phyloP scores from a whole-genome alignment of 371 early-diverging fungal genomes.

The Syncephalastrum racemosum region DNA sequence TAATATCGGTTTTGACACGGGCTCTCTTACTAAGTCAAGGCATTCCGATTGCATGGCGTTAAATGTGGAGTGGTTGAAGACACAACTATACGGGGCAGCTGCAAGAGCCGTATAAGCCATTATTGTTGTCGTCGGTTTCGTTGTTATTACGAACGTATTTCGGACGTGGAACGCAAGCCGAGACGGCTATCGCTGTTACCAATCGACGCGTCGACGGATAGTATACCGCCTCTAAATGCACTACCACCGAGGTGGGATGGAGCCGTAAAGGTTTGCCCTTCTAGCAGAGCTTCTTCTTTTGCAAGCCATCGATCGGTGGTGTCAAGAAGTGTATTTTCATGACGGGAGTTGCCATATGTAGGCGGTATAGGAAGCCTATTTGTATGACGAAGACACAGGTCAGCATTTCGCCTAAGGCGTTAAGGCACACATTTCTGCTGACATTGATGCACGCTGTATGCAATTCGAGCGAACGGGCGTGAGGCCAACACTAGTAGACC shows the following conservation, averaged over 20 bases:
- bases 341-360: neutral
- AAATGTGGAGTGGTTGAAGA: constrained; percentile 55
- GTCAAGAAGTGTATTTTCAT: constrained; percentile 10
- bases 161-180: constrained; percentile 15
- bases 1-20: neutral
- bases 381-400: too few species aligned
- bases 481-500: too few species aligned
- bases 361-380: neutral
- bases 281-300: constrained; percentile 28
- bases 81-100: constrained; percentile 32
- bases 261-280: neutral
- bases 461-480: too few species aligned
- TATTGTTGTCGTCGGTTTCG: neutral
- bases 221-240: neutral
- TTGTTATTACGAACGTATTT: constrained; percentile 20
- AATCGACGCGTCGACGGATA: too few species aligned
- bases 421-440: too few species aligned
- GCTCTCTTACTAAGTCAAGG: constrained; percentile 47
- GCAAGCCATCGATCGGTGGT: constrained; percentile 29
- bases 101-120: neutral
- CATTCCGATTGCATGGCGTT: constrained; percentile 70
- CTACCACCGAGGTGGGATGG: neutral
- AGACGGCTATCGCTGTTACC: neutral
- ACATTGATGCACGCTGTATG: too few species aligned
- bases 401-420: too few species aligned